Conservation (phyloP, 1,284 basidiomycete species). For the Puccinia horiana region DNA sequence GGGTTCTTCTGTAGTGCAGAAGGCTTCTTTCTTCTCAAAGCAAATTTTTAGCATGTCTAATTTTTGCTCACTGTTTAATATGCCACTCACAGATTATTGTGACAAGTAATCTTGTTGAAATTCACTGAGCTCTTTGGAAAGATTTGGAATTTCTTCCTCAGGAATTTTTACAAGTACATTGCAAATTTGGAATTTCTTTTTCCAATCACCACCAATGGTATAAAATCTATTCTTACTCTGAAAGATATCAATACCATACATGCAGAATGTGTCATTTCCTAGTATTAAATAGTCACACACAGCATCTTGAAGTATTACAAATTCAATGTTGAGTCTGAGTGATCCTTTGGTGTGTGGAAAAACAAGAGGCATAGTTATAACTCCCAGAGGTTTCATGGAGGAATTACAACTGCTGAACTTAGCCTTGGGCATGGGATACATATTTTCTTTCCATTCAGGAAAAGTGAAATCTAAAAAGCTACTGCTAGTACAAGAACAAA, state of each 20-base stretch:
- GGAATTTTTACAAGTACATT: neutral
- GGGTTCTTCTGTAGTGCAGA: neutral
- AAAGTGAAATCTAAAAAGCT: neutral
- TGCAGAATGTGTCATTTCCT: conserved; percentile 8
- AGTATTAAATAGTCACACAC: conserved; percentile 6
- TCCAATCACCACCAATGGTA: conserved; percentile 20
- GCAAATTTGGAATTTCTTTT: conserved; percentile 14
- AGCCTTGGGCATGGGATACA: neutral
- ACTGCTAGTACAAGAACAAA: conserved; percentile 8
- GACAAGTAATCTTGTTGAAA: neutral
- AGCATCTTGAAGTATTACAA: conserved; percentile 10
- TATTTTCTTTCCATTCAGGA: neutral
- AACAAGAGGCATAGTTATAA: neutral
- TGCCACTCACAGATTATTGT: neutral
- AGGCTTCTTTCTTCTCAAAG: neutral
- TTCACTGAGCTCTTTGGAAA: neutral
- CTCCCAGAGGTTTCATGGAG: conserved; percentile 2
- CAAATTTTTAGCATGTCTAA: neutral
- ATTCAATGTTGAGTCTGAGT: neutral
- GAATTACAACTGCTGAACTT: conserved; percentile 15
- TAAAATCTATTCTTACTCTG: conserved; percentile 13
- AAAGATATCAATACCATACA: conserved; percentile 24
- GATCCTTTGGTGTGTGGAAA: conserved; percentile 15
- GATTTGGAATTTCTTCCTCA: neutral
- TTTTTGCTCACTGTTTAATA: neutral